Evolutionary conservation across 2,329 filamentous ascomycete genomes (phyloP), one percentile per base, ranked within the genome.

Genomic region (Aspergillus proliferans): DNA sequence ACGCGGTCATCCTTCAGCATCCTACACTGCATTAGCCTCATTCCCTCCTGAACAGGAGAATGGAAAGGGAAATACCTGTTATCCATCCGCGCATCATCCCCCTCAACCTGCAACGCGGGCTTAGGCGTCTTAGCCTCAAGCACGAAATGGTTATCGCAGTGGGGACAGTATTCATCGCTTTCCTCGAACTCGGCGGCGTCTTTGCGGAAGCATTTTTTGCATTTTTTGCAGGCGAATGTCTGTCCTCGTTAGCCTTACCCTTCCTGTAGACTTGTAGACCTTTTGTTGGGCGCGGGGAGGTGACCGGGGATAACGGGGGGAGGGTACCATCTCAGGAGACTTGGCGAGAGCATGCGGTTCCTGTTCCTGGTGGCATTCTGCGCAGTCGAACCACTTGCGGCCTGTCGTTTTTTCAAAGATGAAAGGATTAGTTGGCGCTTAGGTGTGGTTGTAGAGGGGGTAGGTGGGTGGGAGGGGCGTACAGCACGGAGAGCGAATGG

Each of bases 101-200:
- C 88, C 75, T 98, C 93, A 46, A 98, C 81, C 57, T 91, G 83
- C 46, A 98, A 73, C 33, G 86, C 81, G 8, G 91, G 81, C 71
- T 94, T 87, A 19, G 93, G 88, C 4, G 86, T 88, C 59, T 86
- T 72, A 46, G 93, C 94, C 4, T 97, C 91, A 55, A 98, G 78
- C 36, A 98, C 87, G 66, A 91, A 98, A 72, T 98, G 94, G 74
- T 98, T 98, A 68, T 98, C 93, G 76, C 93, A 98, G 75, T 96
- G 88, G 19, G 93, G 94, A 76, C 93, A 98, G 78, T 95, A 98
- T 70, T 98, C 94, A 74, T 98, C 93, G 67, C 88, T 82, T 78
- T 98, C 93, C 60, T 98, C 93, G 62, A 95, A 96, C 68, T 95
- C 88, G 56, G 82, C 76, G 42, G 86, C 86, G 63, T 98, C 88